phyloP scores from a whole-genome alignment of 371 early-diverging fungal genomes.

The Actinomortierella ambigua region DNA sequence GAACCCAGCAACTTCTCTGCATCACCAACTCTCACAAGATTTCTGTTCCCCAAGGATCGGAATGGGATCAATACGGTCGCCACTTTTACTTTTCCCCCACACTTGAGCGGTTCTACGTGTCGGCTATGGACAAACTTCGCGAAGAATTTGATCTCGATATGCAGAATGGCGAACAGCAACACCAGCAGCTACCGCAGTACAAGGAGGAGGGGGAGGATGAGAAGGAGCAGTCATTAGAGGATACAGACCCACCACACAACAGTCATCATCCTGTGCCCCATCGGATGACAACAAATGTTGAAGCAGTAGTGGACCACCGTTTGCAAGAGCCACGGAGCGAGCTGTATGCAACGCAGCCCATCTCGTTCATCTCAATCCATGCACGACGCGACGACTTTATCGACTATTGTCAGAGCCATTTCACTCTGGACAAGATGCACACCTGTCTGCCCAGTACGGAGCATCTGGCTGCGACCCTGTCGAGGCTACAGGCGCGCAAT shows the following conservation, averaged over 20 bases:
- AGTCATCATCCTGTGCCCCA: constrained; percentile 3
- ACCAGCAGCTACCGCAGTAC: neutral
- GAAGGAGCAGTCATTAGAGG: neutral
- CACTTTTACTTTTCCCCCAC: constrained; percentile 23
- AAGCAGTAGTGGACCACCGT: too few relatives aligned
- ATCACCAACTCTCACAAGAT: constrained; percentile 27
- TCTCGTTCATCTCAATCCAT: constrained; percentile 29
- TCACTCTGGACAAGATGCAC: constrained; percentile 4
- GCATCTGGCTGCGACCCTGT: constrained; percentile 19
- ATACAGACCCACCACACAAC: constrained; percentile 9
- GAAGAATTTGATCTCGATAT: constrained; percentile 7
- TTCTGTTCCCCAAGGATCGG: constrained; percentile 11
- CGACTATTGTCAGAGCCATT: constrained; percentile 26
- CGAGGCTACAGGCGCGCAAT: neutral
- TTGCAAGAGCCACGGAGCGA: neutral
- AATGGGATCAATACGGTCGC: constrained; percentile 28
- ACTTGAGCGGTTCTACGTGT: constrained; percentile 8
- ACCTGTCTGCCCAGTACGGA: constrained; percentile 28
- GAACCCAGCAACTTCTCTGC: constrained; percentile 16
- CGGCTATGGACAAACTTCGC: neutral
- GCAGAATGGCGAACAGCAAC: constrained; percentile 10
- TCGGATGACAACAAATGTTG: neutral
- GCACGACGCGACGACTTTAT: constrained; percentile 15
- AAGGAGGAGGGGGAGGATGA: neutral
- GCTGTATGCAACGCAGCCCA: neutral